Evolutionary conservation across 495 filamentous ascomycete genomes (phyloP).

Genomic region (Tetracladium marchalianum): DNA sequence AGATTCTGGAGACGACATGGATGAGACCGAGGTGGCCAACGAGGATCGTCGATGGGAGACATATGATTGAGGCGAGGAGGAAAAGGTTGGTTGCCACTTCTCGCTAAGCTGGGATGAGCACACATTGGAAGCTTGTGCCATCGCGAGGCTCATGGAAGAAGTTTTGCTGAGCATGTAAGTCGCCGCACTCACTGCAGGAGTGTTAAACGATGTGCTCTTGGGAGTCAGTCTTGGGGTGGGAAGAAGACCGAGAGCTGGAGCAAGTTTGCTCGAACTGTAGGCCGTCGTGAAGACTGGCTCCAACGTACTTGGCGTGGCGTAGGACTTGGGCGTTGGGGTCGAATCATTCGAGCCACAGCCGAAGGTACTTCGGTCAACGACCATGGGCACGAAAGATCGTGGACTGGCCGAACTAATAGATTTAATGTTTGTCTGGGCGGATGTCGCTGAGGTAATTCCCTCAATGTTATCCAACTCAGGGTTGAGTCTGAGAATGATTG

Average conservation of each 20-base stretch:
- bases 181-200: slow-evolving; percentile 83
- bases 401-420: slow-evolving; percentile 14
- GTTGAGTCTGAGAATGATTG: slow-evolving; percentile 65
- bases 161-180: slow-evolving; percentile 41
- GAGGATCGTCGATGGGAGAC: slow-evolving; percentile 61
- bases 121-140: slow-evolving; percentile 63
- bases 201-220: slow-evolving; percentile 59
- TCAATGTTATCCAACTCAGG: slow-evolving; percentile 64
- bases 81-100: slow-evolving; percentile 46
- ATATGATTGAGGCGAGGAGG: slow-evolving; percentile 43
- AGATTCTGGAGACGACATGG: slow-evolving; percentile 77
- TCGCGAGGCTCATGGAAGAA: slow-evolving; percentile 63
- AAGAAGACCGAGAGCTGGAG: slow-evolving; percentile 51
- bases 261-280: slow-evolving; percentile 36
- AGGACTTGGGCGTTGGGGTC: slow-evolving; percentile 29
- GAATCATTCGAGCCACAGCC: slow-evolving; percentile 31
- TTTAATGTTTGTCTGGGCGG: slow-evolving; percentile 14
- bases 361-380: slow-evolving; percentile 17
- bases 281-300: slow-evolving; percentile 49
- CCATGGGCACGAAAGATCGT: slow-evolving; percentile 21
- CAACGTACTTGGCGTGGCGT: slow-evolving; percentile 43
- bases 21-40: slow-evolving; percentile 65
- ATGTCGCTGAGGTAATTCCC: slow-evolving; percentile 23
- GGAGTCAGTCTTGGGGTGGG: slow-evolving; percentile 77
- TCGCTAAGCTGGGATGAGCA: slow-evolving; percentile 45